phyloP scores from a whole-genome alignment of 2,329 filamentous ascomycete genomes.

The Colletotrichum scovillei region DNA sequence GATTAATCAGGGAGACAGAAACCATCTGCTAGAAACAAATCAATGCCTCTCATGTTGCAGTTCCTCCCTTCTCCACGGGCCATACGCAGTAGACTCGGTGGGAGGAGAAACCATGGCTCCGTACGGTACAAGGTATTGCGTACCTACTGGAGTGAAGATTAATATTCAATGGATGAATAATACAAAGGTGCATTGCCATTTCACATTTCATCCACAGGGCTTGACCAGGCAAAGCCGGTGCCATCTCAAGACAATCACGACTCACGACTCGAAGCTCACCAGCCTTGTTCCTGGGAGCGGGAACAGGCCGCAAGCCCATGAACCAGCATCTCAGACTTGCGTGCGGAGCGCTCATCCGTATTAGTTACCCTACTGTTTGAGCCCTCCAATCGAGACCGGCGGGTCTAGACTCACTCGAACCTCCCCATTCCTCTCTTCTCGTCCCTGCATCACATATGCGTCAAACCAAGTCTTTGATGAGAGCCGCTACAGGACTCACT shows the following conservation, averaged over 20 bases:
- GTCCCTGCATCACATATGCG: slow-evolving; percentile 24
- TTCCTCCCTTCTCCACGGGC: slow-evolving; percentile 6
- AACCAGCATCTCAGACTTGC: slow-evolving; percentile 5
- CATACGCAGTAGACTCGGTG: neutral
- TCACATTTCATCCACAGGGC: neutral
- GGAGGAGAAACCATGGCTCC: neutral
- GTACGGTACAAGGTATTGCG: neutral
- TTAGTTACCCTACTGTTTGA: neutral
- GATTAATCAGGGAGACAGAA: slow-evolving; percentile 13
- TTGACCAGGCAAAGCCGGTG: neutral
- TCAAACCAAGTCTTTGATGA: slow-evolving; percentile 16
- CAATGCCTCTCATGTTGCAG: slow-evolving; percentile 11
- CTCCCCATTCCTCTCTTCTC: slow-evolving; percentile 3
- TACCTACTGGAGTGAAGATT: neutral
- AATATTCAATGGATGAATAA: neutral
- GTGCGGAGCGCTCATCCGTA: neutral
- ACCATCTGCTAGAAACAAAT: slow-evolving; percentile 27
- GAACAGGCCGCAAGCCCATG: neutral
- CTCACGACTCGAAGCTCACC: slow-evolving; percentile 2
- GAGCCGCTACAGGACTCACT: neutral
- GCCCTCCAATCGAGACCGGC: neutral
- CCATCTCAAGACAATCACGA: slow-evolving; percentile 6
- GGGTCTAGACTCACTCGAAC: slow-evolving; percentile 1
- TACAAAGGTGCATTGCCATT: neutral
- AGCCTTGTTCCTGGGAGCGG: neutral